Evolutionary conservation across 1,139 yeast genomes (phyloP), one percentile per base, ranked within the genome.

Genomic region (Yamadazyma pseudoaaseri): DNA sequence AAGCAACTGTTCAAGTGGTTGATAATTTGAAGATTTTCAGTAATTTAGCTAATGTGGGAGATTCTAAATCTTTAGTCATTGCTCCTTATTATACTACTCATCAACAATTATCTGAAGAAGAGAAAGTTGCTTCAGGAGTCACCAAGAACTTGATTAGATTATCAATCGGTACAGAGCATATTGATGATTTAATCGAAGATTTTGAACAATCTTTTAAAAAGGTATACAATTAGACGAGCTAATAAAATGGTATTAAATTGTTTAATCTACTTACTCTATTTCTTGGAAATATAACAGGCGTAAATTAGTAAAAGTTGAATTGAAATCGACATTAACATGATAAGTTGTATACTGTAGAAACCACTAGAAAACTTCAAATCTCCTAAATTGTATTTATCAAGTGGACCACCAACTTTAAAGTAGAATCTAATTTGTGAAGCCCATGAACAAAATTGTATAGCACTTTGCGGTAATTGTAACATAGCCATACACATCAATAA

Each of bases 61-160:
- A 92, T 57, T 79, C 90, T 34, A 92, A 90, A 70, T 86, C 97
- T 28, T 75, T 92, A 57, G 95, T 90, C 37, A 90, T 92, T 61
- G 90, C 96, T 40, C 98, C 97, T 45, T 89, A 81, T 71, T 87
- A 76, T 65, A 92, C 97, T 33, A 92, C 97, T 16, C 98, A 92
- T 62, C 87, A 87, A 58, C 97, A 92, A 69, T 76, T 92, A 56
- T 60, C 69, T 28, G 89, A 86, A 26, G 84, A 81, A 45, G 97
- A 89, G 65, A 87, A 85, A 67, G 39, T 64, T 32, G 78, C 81
- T 11, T 73, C 94, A 34, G 97, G 97, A 62, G 97, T 90, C 38
- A 75, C 90, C 37, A 79, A 82, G 52, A 96, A 87, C 46, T 74
- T 87, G 56, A 80, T 92, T 51, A 82, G 98, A 69, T 81, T 89